Evolutionary conservation across 305 asterid species (phyloP).

Genomic region (Coffea humblotiana): DNA sequence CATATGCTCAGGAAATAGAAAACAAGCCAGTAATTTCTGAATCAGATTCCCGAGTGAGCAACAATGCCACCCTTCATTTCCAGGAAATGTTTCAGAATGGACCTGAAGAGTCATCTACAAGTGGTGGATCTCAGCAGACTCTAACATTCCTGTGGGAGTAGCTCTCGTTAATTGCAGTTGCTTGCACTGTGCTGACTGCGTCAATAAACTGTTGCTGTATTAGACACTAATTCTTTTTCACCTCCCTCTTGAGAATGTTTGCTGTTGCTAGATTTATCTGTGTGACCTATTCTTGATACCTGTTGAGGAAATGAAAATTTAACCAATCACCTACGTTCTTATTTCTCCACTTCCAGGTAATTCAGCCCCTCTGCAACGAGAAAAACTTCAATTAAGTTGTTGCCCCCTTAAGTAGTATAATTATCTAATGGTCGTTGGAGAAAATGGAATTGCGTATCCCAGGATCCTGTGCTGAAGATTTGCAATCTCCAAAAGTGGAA

Average conservation of each 20-base stretch:
- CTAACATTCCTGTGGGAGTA: conserved; percentile 84
- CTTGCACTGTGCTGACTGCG: conserved; percentile 10
- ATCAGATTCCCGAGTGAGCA: conserved; percentile 30
- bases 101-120: conserved; percentile 46
- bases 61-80: conserved; percentile 43
- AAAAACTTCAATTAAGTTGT: background rate
- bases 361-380: background rate
- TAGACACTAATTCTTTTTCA: conserved; percentile 15
- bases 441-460: background rate
- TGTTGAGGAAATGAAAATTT: background rate
- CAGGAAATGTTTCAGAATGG: conserved; percentile 51
- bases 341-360: background rate
- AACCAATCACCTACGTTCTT: background rate
- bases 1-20: conserved; percentile 36
- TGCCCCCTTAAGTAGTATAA: too few relatives aligned
- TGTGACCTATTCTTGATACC: background rate
- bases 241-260: background rate
- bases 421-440: background rate
- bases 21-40: conserved; percentile 39
- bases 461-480: background rate
- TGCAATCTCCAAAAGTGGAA: background rate
- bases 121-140: conserved; percentile 68
- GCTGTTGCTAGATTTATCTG: background rate
- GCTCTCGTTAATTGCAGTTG: conserved; percentile 3
- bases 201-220: conserved; percentile 10